Conservation (phyloP, 2,329 filamentous ascomycete genomes). For the Rhytidhysteron rufulum region DNA sequence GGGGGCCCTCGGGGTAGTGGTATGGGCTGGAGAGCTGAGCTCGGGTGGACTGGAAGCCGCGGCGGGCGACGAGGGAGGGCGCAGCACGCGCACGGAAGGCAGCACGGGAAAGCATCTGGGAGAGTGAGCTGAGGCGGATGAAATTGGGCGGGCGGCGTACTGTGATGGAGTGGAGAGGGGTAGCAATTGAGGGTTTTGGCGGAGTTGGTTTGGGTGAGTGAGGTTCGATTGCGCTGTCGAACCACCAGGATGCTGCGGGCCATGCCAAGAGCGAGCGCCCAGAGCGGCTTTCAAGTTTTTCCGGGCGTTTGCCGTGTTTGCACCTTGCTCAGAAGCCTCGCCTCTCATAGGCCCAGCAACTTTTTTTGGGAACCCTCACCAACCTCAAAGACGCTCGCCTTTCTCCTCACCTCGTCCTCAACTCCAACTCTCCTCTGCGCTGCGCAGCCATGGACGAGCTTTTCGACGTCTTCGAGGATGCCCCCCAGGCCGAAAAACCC, state of each 20-base stretch:
- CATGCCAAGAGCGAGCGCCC: too few relatives aligned
- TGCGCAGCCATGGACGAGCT: conserved; percentile 41
- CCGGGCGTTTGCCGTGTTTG: neutral
- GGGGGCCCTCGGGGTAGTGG: conserved; percentile 97
- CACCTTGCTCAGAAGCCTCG: neutral
- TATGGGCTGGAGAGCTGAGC: conserved; percentile 83
- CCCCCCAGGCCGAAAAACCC: conserved; percentile 17
- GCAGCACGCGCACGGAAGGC: conserved; percentile 60
- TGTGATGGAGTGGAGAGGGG: conserved; percentile 25
- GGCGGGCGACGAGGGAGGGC: conserved; percentile 70
- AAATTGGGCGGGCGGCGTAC: conserved; percentile 16
- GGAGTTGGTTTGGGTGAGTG: too few relatives aligned
- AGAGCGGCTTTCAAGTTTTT: conserved; percentile 5
- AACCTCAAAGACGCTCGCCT: neutral
- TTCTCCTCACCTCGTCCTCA: neutral
- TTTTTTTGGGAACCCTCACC: neutral
- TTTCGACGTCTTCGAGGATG: conserved; percentile 44
- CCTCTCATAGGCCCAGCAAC: neutral
- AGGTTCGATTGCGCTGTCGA: too few relatives aligned
- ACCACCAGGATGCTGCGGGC: too few relatives aligned
- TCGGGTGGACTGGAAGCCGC: conserved; percentile 90
- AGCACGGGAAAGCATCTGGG: conserved; percentile 73
- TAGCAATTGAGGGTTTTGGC: too few relatives aligned
- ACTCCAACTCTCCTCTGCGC: too few relatives aligned
- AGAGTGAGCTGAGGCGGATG: conserved; percentile 26